Percentiles rank a stretch among this genome's conserved stretches.
phyloP scores from a whole-genome alignment of 495 filamentous ascomycete species.

The Aspergillus avenaceus region DNA sequence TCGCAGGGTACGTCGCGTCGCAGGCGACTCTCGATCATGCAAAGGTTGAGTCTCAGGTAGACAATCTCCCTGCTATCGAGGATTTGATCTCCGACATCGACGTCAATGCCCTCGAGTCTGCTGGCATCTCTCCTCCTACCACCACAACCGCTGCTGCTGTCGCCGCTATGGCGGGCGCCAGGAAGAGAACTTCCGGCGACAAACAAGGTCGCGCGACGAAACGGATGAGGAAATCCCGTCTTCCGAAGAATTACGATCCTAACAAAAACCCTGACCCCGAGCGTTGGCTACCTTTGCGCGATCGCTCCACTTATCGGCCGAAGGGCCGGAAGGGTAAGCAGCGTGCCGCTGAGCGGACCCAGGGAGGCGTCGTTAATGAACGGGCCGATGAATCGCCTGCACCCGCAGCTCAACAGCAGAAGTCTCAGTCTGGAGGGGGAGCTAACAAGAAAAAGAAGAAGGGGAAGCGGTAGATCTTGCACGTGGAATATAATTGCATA shows the following conservation, averaged over 20 bases:
- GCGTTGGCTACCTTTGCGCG: constrained; percentile 85
- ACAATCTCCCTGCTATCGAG: constrained; percentile 59
- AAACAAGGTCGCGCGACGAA: constrained; percentile 51
- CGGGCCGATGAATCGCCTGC: constrained; percentile 62
- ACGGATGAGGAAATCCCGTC: constrained; percentile 58
- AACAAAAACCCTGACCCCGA: constrained; percentile 81
- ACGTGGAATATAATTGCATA: not conserved
- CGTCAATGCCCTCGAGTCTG: constrained; percentile 63
- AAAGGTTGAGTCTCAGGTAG: constrained; percentile 56
- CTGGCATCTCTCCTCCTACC: constrained; percentile 67
- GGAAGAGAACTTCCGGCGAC: constrained; percentile 57
- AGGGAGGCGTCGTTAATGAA: constrained; percentile 74
- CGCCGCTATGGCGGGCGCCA: constrained; percentile 37
- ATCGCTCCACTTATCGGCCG: constrained; percentile 82
- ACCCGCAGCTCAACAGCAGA: constrained; percentile 40
- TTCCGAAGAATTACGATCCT: constrained; percentile 76
- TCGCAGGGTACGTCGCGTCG: constrained; percentile 80
- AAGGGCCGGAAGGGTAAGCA: constrained; percentile 91
- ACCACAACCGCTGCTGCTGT: constrained; percentile 30
- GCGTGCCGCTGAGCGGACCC: constrained; percentile 70
- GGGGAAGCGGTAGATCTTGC: constrained; percentile 20
- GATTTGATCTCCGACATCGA: constrained; percentile 66
- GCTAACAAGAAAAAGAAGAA: constrained; percentile 69
- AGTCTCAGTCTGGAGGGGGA: constrained; percentile 32
- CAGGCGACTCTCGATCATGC: constrained; percentile 63